Evolutionary conservation across 2,329 filamentous ascomycete species (phyloP), one percentile per base, ranked within the genome.

Genomic region (Chrysosporium keratinophilum): DNA sequence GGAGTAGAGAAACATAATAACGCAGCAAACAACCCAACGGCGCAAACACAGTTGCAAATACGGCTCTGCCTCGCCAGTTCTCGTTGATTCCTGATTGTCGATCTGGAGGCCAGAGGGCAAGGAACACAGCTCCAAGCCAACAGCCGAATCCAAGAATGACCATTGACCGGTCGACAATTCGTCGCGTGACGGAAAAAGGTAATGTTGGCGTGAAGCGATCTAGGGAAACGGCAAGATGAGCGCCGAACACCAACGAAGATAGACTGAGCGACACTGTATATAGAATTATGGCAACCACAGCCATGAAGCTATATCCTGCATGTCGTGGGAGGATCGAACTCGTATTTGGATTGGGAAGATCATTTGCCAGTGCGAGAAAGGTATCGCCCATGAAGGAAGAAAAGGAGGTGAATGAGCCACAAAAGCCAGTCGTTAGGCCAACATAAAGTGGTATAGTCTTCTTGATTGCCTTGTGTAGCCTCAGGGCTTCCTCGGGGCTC

Each of bases 401-500:
- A 69, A 95, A 95, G 9, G 85, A 90, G 0, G 90, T 96, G 63
- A 93, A 87, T 60, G 86, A 90, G 57, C 91, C 88, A 63, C 88
- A 95, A 68, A 93, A 93, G 10, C 86, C 91, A 0, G 86, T 95
- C 0, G 87, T 81, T 5, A 96, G 79, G 49, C 87, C 90, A 55
- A 95, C 85, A 65, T 94, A 95, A 0, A 95, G 75, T 0, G 91
- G 90, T 28, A 95, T 85, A 0, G 86, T 87, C 73, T 94, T 95
- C 66, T 95, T 95, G 28, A 76, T 71, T 4, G 81, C 75, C 37
- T 78, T 67, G 64, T 86, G 80, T 1, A 75, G 76, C 63, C 83
- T 79, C 14, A 54, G 44, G 54, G 53, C 48, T 34, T 54, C 61
- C 76, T 78, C 3, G 74, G 74, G 2, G 20, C 48, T 55, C 23